Evolutionary conservation across 768 basidiomycete genomes (phyloP).

Genomic region (Rubroboletus satanas): DNA sequence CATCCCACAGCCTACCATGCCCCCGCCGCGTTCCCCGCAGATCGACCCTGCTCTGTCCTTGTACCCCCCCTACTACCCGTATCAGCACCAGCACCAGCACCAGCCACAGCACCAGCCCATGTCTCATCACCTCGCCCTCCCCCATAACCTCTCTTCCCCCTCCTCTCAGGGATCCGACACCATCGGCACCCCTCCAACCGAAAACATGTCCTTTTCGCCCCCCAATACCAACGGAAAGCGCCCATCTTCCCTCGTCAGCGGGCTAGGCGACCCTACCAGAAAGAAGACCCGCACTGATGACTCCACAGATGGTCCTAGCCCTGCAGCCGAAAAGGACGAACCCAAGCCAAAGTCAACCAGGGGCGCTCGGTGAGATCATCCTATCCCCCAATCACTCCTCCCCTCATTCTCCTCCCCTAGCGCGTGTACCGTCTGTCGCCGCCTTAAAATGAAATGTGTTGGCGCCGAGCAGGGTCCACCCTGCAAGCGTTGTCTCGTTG

Average conservation of each 20-base stretch:
- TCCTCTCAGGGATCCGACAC: conserved; percentile 79
- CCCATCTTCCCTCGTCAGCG: conserved; percentile 45
- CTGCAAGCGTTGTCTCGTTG: conserved; percentile 79
- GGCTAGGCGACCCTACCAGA: conserved; percentile 37
- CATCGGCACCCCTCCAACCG: conserved; percentile 68
- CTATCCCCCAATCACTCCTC: not conserved
- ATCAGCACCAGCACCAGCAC: conserved; percentile 47
- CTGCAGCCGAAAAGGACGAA: conserved; percentile 57
- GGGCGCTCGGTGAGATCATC: conserved; percentile 65
- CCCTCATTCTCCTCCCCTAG: conserved; percentile 37
- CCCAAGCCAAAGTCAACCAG: conserved; percentile 78
- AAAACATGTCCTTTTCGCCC: conserved; percentile 49
- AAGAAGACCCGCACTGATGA: conserved; percentile 65
- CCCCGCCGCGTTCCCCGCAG: conserved; percentile 53
- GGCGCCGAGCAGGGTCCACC: conserved; percentile 88
- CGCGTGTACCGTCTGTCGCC: conserved; percentile 88
- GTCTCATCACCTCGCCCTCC: conserved; percentile 52
- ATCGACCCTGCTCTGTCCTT: conserved; percentile 72
- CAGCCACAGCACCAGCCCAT: conserved; percentile 44
- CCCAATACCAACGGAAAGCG: conserved; percentile 65
- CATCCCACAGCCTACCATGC: conserved; percentile 37
- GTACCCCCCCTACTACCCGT: conserved; percentile 59
- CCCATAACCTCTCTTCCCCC: conserved; percentile 66
- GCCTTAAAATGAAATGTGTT: conserved; percentile 91
- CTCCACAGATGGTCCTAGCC: conserved; percentile 46